These are phyloP conservation scores for Rhizophlyctis rosea DNA, from an alignment of 192 early-diverging fungal species.

Conservation along the genomic window DNA sequence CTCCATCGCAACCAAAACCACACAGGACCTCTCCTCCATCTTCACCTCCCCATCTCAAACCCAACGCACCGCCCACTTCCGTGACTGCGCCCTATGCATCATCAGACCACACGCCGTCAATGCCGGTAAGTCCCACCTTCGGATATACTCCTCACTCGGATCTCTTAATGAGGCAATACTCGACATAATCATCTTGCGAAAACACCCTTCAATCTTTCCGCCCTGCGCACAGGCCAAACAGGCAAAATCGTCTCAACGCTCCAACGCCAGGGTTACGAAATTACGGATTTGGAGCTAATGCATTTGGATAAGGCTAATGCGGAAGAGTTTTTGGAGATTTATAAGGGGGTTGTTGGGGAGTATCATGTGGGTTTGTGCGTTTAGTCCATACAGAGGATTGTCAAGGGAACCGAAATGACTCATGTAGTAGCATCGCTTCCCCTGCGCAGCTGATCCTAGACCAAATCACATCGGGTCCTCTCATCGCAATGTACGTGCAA, in stretches of 20 bases:
- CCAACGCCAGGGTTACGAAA: slow-evolving; percentile 34
- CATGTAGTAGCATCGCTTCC: neutral
- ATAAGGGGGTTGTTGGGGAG: slow-evolving; percentile 58
- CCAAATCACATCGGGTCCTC: slow-evolving; percentile 51
- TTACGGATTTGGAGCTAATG: slow-evolving; percentile 48
- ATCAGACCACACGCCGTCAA: slow-evolving; percentile 55
- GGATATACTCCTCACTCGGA: no score
- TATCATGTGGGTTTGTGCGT: slow-evolving; percentile 38
- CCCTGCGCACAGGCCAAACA: slow-evolving; percentile 23
- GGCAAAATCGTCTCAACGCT: slow-evolving; percentile 43
- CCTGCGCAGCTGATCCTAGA: slow-evolving; percentile 38
- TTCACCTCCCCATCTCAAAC: slow-evolving; percentile 12
- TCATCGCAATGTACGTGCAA: slow-evolving; percentile 44
- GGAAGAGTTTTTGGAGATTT: slow-evolving; percentile 61
- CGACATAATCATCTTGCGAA: neutral
- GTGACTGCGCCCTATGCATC: slow-evolving; percentile 47
- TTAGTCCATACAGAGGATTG: neutral
- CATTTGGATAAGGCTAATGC: slow-evolving; percentile 49
- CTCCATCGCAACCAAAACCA: no score
- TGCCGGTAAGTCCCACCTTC: slow-evolving; percentile 27
- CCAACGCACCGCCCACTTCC: slow-evolving; percentile 39
- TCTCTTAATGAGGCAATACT: slow-evolving; percentile 4
- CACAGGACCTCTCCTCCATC: slow-evolving; percentile 14
- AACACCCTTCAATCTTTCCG: neutral
- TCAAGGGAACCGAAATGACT: slow-evolving; percentile 1